Conservation (phyloP, 441 rosid genomes). For the Arabidopsis lyrata region DNA sequence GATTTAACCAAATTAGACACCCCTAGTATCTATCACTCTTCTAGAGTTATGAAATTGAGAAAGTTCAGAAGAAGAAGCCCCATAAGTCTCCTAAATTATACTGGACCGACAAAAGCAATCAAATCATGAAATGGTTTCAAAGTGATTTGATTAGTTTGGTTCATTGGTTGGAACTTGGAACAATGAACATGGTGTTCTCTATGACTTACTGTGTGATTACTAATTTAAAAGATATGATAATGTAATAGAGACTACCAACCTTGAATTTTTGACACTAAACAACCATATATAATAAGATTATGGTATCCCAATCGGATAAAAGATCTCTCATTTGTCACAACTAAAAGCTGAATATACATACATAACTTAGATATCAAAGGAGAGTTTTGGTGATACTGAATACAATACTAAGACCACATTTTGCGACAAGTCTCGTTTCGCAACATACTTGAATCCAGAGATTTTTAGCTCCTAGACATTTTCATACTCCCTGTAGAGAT, state of each 20-base stretch:
- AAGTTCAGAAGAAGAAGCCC: neutral
- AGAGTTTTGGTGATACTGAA: slow-evolving; percentile 14
- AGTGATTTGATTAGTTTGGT: slow-evolving; percentile 10
- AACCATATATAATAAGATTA: slow-evolving; percentile 6
- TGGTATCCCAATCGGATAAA: neutral
- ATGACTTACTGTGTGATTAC: slow-evolving; percentile 5
- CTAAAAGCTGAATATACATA: slow-evolving; percentile 41
- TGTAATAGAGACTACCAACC: neutral
- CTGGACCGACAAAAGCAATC: slow-evolving; percentile 21
- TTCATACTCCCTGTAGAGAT: slow-evolving; percentile 25
- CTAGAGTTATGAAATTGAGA: neutral
- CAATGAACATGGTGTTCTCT: slow-evolving; percentile 7
- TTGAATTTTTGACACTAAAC: neutral
- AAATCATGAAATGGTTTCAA: slow-evolving; percentile 20
- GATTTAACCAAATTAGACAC: neutral
- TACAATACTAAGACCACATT: slow-evolving; percentile 24
- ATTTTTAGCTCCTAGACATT: slow-evolving; percentile 4
- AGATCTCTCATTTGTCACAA: slow-evolving; percentile 1
- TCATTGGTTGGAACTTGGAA: slow-evolving; percentile 8
- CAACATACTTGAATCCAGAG: slow-evolving; percentile 26
- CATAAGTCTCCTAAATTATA: neutral
- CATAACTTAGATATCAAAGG: slow-evolving; percentile 14
- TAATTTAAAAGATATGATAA: neutral
- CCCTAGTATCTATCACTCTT: neutral
- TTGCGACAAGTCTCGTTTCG: slow-evolving; percentile 6